Evolutionary conservation across 108 stramenopile species (phyloP), one percentile per base, ranked within the genome.

Genomic region (Pseudonitzschia pungens): DNA sequence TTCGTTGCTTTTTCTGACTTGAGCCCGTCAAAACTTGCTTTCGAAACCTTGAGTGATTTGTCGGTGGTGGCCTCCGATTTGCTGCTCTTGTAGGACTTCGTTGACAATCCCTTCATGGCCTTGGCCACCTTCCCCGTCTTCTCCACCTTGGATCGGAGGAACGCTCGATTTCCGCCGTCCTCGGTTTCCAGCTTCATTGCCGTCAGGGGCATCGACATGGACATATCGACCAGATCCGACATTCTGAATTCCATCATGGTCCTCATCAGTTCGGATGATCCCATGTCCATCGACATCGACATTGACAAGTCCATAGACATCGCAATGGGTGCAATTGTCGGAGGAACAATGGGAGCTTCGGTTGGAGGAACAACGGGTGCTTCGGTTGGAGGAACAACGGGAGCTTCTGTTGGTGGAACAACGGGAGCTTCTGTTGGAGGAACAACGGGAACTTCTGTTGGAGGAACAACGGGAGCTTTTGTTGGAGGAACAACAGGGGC

Each of bases 361-460:
- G 54, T 75, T 67, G 71, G 71, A 58, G 52, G 20, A 31, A 29
- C 54, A 7, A 60, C 27, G 4, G 36, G 36, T 5, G 36, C 36
- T 60, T 27, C 52, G 41, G 16, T 21, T 6, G 66, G 4, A 58
- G 52, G 20, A 31, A 29, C 54, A 7, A 60, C 27, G 4, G 36
- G 36, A 36, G 36, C 36, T 5, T 36, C 36, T 6, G 36, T 36
- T 36, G 36, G 4, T 5, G 36, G 36, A 36, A 5, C 36, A 32
- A 65, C 72, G 4, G 68, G 68, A n/a, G 75, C 44, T 50, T 9
- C 42, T 28, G 75, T 60, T n/a, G 59, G 58, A 7, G 68, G 24
- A 24, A 8, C 66, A 26, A 26, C 20, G 4, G 66, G 42, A 27
- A 18, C 60, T 62, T 15, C 41, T 0, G 12, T 43, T 44, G 59